Conservation (phyloP, 495 filamentous ascomycete species). For the Aspergillus coremiiformis region DNA sequence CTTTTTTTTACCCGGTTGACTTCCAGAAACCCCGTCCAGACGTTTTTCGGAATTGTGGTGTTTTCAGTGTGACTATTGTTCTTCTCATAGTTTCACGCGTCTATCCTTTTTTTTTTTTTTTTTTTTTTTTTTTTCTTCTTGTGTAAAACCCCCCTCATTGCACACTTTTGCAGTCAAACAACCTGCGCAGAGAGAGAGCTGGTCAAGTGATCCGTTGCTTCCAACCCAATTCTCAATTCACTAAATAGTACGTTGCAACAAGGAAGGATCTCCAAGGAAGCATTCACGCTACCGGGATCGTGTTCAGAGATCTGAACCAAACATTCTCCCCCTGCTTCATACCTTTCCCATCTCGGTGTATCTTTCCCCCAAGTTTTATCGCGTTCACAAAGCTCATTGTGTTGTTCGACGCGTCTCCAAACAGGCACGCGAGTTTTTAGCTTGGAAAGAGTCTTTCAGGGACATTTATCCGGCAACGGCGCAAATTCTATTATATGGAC, state of each 20-base stretch:
- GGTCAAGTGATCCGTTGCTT: conserved; percentile 1
- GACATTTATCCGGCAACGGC: conserved; percentile 19
- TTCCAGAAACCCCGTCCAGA: conserved; percentile 4
- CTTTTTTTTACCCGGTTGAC: neutral
- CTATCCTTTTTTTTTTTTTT: neutral
- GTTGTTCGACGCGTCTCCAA: conserved; percentile 20
- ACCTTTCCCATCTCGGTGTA: conserved; percentile 11
- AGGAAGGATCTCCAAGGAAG: conserved; percentile 10
- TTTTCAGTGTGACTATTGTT: neutral
- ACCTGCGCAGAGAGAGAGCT: conserved; percentile 1
- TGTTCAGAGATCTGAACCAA: conserved; percentile 10
- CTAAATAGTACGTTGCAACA: conserved; percentile 22
- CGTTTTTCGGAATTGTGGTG: conserved; percentile 7
- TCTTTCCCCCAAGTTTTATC: conserved; percentile 11
- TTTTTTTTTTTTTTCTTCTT: conserved; percentile 1
- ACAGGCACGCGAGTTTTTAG: conserved; percentile 21
- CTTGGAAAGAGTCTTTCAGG: conserved; percentile 19
- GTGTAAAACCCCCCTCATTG: too few species aligned
- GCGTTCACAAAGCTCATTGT: conserved; percentile 25
- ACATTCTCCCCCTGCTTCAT: conserved; percentile 11
- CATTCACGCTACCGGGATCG: conserved; percentile 11
- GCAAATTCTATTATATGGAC: conserved; percentile 52
- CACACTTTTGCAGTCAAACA: neutral
- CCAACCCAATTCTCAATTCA: conserved; percentile 13
- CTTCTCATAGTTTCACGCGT: neutral